Conservation (phyloP, 2,329 filamentous ascomycete genomes). For the Colletotrichum lentis region DNA sequence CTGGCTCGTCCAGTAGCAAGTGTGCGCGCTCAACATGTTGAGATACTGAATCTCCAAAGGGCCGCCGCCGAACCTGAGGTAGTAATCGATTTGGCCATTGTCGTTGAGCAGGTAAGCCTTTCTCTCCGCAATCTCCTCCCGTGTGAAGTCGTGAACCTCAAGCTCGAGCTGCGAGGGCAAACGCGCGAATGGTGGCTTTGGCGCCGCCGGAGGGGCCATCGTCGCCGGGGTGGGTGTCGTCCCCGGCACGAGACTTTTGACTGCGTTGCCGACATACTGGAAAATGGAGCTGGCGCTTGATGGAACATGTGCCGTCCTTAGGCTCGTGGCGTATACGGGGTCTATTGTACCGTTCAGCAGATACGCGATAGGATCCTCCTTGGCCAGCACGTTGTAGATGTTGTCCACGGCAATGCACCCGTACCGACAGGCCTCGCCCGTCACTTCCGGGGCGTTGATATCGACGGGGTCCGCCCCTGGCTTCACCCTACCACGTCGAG, state of each 20-base stretch:
- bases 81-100: slow-evolving; percentile 95
- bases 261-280: slow-evolving; percentile 68
- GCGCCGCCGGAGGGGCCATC: slow-evolving; percentile 41
- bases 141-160: slow-evolving; percentile 92
- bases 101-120: slow-evolving; percentile 90
- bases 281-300: slow-evolving; percentile 72
- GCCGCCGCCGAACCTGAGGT: slow-evolving; percentile 81
- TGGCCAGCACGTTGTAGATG: slow-evolving; percentile 87
- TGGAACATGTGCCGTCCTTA: slow-evolving; percentile 83
- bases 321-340: slow-evolving; percentile 75
- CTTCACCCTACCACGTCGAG: slow-evolving; percentile 78
- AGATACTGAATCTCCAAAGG: slow-evolving; percentile 94
- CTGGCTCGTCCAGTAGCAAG: slow-evolving; percentile 86
- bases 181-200: slow-evolving; percentile 52
- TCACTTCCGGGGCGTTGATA: slow-evolving; percentile 64
- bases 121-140: slow-evolving; percentile 91
- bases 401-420: slow-evolving; percentile 95
- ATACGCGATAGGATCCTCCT: slow-evolving; percentile 82
- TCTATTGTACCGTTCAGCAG: slow-evolving; percentile 92
- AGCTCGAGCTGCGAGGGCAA: slow-evolving; percentile 80
- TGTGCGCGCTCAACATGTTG: slow-evolving; percentile 96
- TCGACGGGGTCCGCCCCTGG: slow-evolving; percentile 75
- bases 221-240: slow-evolving; percentile 42
- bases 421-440: slow-evolving; percentile 81
- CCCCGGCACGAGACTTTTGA: slow-evolving; percentile 69